Percentiles rank a stretch among this genome's conserved stretches.
Evolutionary conservation across 345 rosid species (phyloP).

Genomic region (Eucalyptus viminalis): DNA sequence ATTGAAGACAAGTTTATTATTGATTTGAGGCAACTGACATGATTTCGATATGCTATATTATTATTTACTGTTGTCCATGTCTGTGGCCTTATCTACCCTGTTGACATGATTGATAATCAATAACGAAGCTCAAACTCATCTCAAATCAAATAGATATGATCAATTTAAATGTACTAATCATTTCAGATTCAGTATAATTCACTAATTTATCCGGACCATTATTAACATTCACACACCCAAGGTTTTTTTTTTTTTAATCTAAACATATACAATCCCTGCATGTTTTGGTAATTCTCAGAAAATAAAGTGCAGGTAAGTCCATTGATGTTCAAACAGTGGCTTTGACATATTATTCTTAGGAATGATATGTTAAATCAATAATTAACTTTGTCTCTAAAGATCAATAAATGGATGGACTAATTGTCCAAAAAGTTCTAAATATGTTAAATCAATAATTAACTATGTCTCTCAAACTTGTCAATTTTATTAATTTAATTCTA

Average conservation of each 20-base stretch:
- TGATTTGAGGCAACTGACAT: not conserved
- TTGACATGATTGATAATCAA: not conserved
- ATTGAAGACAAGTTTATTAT: not conserved
- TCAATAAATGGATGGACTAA: fast-evolving
- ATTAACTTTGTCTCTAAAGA: not conserved
- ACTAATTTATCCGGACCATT: not conserved
- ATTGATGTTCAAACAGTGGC: not conserved
- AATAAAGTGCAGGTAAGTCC: not conserved
- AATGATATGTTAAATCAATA: not conserved
- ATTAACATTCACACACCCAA: not conserved
- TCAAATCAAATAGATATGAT: not conserved
- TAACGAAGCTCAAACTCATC: fast-evolving
- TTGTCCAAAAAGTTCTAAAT: too few relatives aligned
- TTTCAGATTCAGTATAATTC: not conserved
- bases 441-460: too few relatives aligned
- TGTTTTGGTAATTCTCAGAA: not conserved
- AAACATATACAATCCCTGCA: fast-evolving
- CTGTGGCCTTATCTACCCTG: not conserved
- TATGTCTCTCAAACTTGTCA: too few relatives aligned
- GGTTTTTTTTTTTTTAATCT: not conserved
- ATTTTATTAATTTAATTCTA: too few relatives aligned
- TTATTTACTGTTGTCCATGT: not conserved
- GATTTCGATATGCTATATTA: not conserved
- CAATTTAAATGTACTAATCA: not conserved
- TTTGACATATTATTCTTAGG: fast-evolving